Evolutionary conservation across 495 filamentous ascomycete species (phyloP).

Genomic region (Acidomyces sp.): DNA sequence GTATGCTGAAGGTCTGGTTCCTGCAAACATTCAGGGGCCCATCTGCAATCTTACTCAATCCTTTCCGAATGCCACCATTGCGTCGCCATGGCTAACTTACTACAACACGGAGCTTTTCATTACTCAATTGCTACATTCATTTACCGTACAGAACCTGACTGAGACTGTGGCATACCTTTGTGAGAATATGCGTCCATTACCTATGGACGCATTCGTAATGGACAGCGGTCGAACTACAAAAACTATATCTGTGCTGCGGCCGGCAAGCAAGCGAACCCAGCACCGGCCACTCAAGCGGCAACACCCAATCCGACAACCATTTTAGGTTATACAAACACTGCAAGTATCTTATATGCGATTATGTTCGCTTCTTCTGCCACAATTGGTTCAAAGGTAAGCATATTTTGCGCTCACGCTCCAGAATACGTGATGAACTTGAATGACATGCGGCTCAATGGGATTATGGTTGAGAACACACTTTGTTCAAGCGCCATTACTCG

Average conservation of each 20-base stretch:
- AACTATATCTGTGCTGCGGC: neutral
- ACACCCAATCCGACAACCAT: neutral
- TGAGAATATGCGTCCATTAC: slow-evolving; percentile 2
- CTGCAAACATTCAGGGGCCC: slow-evolving; percentile 1
- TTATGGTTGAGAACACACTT: slow-evolving; percentile 7
- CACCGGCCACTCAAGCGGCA: neutral
- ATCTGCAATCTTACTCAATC: slow-evolving; percentile 5
- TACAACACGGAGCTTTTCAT: slow-evolving; percentile 9
- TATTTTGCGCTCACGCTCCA: slow-evolving; percentile 6
- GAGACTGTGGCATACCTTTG: slow-evolving; percentile 6
- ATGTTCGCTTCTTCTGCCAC: slow-evolving; percentile 2
- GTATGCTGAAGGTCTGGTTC: slow-evolving; percentile 1
- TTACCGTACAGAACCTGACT: slow-evolving; percentile 3
- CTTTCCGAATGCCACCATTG: slow-evolving; percentile 4
- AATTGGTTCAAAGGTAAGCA: slow-evolving; percentile 1
- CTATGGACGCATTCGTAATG: slow-evolving; percentile 7
- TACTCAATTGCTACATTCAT: slow-evolving; percentile 10
- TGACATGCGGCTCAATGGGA: slow-evolving; percentile 7
- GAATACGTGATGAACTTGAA: slow-evolving; percentile 7
- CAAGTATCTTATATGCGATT: slow-evolving; percentile 7
- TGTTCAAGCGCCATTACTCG: too few species aligned
- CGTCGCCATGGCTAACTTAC: neutral
- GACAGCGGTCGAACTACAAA: slow-evolving; percentile 1
- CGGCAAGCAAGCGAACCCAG: neutral
- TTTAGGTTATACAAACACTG: slow-evolving; percentile 3